These are phyloP conservation scores for Blastobotrys indianensis DNA, from an alignment of 1,139 yeast genomes.

Conservation along the genomic window DNA sequence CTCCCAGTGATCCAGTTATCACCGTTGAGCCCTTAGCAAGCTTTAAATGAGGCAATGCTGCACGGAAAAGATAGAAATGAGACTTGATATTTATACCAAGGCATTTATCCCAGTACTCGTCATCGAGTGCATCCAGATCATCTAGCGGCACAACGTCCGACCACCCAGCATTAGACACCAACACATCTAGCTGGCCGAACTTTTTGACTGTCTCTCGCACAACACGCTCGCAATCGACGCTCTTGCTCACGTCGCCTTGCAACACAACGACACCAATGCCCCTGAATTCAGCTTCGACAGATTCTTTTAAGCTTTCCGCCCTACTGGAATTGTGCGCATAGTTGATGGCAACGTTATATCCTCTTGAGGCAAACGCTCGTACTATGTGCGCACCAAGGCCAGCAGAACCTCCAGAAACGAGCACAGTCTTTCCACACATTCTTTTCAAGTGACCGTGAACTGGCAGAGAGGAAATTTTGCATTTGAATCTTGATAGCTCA, in stretches of 20 bases:
- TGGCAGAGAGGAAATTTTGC: too few relatives aligned
- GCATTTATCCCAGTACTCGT: slow-evolving; percentile 25
- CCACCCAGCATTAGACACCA: slow-evolving; percentile 32
- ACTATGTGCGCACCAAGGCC: slow-evolving; percentile 30
- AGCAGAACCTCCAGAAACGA: slow-evolving; percentile 32
- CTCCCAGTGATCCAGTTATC: slow-evolving; percentile 38
- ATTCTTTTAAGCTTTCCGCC: slow-evolving; percentile 27
- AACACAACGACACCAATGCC: slow-evolving; percentile 10
- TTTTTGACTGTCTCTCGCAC: slow-evolving; percentile 23
- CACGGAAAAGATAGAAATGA: slow-evolving; percentile 36
- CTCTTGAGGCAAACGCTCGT: slow-evolving; percentile 25
- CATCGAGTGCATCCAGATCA: slow-evolving; percentile 22
- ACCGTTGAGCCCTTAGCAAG: slow-evolving; percentile 37
- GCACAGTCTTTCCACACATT: slow-evolving; percentile 20
- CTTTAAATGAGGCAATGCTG: slow-evolving; percentile 33
- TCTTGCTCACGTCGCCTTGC: slow-evolving; percentile 22
- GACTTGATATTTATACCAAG: slow-evolving; percentile 30
- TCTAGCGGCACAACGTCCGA: slow-evolving; percentile 20
- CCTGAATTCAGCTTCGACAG: slow-evolving; percentile 10
- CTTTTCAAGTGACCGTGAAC: too few relatives aligned
- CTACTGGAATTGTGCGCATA: slow-evolving; percentile 29
- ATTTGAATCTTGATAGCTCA: too few relatives aligned
- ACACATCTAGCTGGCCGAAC: slow-evolving; percentile 28
- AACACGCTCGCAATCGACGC: slow-evolving; percentile 20
- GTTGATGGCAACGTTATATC: slow-evolving; percentile 30